Evolutionary conservation across 2,329 filamentous ascomycete species (phyloP).

Genomic region (Exserohilum turcica): DNA sequence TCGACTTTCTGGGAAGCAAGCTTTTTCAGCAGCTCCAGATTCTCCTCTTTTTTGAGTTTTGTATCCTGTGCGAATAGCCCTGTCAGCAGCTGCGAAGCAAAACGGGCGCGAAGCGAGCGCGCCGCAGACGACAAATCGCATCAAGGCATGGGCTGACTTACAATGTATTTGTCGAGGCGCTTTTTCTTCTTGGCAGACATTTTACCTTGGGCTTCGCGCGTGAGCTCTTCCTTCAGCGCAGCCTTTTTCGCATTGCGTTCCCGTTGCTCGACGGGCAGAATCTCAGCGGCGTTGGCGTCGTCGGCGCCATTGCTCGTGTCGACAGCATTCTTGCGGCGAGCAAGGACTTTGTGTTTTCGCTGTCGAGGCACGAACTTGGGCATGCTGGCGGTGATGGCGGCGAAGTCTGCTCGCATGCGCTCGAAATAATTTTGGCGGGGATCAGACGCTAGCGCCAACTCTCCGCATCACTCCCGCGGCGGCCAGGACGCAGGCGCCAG

Average conservation of each 20-base stretch:
- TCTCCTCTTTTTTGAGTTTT: conserved; percentile 94
- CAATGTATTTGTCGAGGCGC: conserved; percentile 71
- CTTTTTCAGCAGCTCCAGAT: conserved; percentile 79
- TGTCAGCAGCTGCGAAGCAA: neutral
- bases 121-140: too few species aligned
- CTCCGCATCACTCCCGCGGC: conserved; percentile 22
- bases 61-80: conserved; percentile 63
- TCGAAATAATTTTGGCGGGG: conserved; percentile 47
- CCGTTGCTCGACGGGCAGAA: conserved; percentile 55
- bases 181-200: conserved; percentile 70
- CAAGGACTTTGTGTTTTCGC: conserved; percentile 67
- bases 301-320: conserved; percentile 46
- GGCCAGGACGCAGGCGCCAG: neutral
- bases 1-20: conserved; percentile 80
- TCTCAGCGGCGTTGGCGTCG: conserved; percentile 61
- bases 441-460: conserved; percentile 28
- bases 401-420: conserved; percentile 12
- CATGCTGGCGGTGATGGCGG: conserved; percentile 30
- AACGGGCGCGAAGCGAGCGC: neutral
- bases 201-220: conserved; percentile 58
- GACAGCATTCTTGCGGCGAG: conserved; percentile 57
- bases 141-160: conserved; percentile 36
- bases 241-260: conserved; percentile 60
- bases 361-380: conserved; percentile 57
- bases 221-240: conserved; percentile 60